Conservation (phyloP, 2,329 filamentous ascomycete genomes). For the Penicillium brasilianum region DNA sequence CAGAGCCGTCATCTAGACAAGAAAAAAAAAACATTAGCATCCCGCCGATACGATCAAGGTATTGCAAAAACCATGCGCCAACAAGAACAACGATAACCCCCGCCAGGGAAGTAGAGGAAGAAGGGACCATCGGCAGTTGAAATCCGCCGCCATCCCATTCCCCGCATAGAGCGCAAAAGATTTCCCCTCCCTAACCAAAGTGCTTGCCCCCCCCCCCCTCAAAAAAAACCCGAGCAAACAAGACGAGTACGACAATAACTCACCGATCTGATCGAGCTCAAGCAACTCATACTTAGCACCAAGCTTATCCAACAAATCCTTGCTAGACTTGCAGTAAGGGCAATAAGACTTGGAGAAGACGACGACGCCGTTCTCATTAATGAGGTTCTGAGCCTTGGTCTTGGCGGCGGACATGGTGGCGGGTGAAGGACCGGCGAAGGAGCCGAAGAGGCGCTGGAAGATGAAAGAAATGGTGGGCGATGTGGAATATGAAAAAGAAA, state of each 20-base stretch:
- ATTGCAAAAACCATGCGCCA: too few species aligned
- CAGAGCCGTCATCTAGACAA: constrained; percentile 73
- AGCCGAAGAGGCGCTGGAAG: constrained; percentile 72
- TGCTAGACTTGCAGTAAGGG: constrained; percentile 84
- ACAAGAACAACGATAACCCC: neutral
- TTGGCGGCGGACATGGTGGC: constrained; percentile 81
- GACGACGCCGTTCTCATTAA: constrained; percentile 86
- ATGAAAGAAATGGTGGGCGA: constrained; percentile 67
- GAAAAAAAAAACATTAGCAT: neutral
- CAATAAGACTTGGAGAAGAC: constrained; percentile 98
- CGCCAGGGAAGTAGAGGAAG: neutral
- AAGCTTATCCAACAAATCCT: constrained; percentile 71
- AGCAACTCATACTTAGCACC: constrained; percentile 75
- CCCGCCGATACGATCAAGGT: too few species aligned
- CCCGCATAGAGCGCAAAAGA: constrained; percentile 3
- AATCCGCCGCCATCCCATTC: neutral
- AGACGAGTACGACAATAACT: constrained; percentile 43
- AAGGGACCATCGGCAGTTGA: neutral
- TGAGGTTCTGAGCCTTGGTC: constrained; percentile 81
- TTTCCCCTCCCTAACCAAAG: neutral
- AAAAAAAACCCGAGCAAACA: neutral
- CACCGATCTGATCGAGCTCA: constrained; percentile 86
- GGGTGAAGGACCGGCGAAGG: constrained; percentile 59
- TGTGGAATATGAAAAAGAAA: constrained; percentile 41
- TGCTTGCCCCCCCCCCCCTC: neutral